A percentile compares a stretch with the other conserved stretches of the same genome.
These are phyloP conservation scores for Ananas comosus DNA, from an alignment of 176 grass and related monocot species.

Conservation along the genomic window DNA sequence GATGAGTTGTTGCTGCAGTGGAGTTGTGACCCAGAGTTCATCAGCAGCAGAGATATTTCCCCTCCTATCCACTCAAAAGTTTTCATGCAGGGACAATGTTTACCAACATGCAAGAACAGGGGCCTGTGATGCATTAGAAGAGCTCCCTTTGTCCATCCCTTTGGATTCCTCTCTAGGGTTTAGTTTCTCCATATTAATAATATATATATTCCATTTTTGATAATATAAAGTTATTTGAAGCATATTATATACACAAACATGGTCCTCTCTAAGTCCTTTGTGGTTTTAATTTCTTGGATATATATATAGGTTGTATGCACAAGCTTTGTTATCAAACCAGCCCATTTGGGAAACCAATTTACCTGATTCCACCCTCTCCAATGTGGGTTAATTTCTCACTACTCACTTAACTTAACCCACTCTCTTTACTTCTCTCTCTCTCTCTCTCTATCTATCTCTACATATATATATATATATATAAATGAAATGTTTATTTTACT, in stretches of 20 bases:
- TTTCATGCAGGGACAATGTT: slow-evolving; percentile 28
- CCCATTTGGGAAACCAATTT: slow-evolving; percentile 54
- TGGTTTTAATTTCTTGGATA: slow-evolving; percentile 3
- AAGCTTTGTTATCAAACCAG: slow-evolving; percentile 63
- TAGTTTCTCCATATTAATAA: slow-evolving; percentile 4
- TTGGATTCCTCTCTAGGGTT: slow-evolving; percentile 60
- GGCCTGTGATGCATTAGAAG: slow-evolving; percentile 27
- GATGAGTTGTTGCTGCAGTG: slow-evolving; percentile 59
- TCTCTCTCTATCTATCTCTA: background rate
- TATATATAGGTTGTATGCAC: slow-evolving; percentile 54
- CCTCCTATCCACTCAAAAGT: background rate
- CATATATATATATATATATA: background rate
- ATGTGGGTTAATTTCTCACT: background rate
- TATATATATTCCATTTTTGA: background rate
- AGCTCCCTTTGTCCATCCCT: slow-evolving; percentile 53
- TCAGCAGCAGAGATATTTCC: slow-evolving; percentile 10
- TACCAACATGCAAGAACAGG: slow-evolving; percentile 19
- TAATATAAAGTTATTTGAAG: background rate
- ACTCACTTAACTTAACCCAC: background rate
- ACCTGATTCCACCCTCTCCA: slow-evolving; percentile 16
- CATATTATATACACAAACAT: slow-evolving; percentile 6
- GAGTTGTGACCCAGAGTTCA: slow-evolving; percentile 29
- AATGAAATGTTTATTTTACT: no score
- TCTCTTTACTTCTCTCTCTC: background rate
- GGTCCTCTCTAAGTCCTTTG: background rate